Conservation (phyloP, 352 stramenopile species). For the Pythium aristosporum region DNA sequence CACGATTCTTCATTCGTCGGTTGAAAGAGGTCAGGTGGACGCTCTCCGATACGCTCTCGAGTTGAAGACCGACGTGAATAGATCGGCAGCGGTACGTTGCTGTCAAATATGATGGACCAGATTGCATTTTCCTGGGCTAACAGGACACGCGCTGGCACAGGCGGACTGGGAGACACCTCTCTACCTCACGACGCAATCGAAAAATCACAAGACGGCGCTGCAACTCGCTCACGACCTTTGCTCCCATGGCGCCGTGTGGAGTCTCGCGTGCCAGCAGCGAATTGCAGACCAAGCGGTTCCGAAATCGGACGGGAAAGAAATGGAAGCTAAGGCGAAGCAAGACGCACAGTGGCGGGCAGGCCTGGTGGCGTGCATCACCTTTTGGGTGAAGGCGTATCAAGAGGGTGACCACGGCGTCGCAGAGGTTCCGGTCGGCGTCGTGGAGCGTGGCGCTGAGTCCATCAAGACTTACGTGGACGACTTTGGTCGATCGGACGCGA, state of each 20-base stretch:
- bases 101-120: too few relatives aligned
- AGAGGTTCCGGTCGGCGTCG: conserved; percentile 24
- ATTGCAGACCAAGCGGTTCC: neutral
- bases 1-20: neutral
- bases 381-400: neutral
- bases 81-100: neutral
- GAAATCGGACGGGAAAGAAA: neutral
- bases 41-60: neutral
- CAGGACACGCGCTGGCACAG: neutral
- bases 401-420: neutral
- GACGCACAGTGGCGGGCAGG: neutral
- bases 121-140: too few relatives aligned
- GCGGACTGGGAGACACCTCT: conserved; percentile 3
- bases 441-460: conserved; percentile 10
- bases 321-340: neutral
- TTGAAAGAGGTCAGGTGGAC: neutral
- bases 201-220: neutral
- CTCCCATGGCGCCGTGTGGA: neutral
- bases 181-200: neutral
- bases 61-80: neutral
- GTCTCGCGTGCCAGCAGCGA: neutral
- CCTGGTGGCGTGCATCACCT: neutral
- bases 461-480: conserved; percentile 20
- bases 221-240: neutral
- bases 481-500: neutral